Base-by-base conservation (phyloP, 164 flowering plant species). In the Tetrastigma voinierianum region DNA sequence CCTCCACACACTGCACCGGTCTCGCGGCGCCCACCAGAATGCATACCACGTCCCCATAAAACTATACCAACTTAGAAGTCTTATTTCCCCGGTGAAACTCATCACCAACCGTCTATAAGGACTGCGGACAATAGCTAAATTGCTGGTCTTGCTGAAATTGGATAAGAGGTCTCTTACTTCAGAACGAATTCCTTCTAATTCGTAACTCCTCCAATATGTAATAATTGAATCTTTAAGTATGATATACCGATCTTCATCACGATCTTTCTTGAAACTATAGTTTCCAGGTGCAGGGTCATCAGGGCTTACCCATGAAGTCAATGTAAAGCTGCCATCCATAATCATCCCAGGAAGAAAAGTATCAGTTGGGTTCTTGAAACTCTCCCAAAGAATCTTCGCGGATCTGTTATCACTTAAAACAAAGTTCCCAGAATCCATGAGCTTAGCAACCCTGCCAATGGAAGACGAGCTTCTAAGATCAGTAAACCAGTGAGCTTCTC, bases 261-360 rank as follows among this genome's bases (percentile, higher is more conserved):
- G 0, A 61, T 46, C 55, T 10, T 15, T 32, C 60, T 40, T 0
- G 54, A 55, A 65, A 18, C 9, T 55, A 51, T 51, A 55, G 11
- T 1, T 45, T 20, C 61, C 68, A 4, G 59, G n/a, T 12, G 40
- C 40, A 32, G 40, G 40, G 0, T 32, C 40, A 32, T 3, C 40
- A 1, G 40, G 40, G 7, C 40, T 45, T 13, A 10, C 44, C 67
- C 67, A 64, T 53, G 59, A 40, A 40, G 11, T 23, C 16, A 65
- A 25, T 19, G 3, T 11, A 8, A 21, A 12, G 9, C 12, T 9
- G 8, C 5, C 20, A 8, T 45, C 68, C 60, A 65, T 18, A 7
- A 19, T 46, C 68, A 65, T 65, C 1, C 67, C 67, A 2, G 60
- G 67, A 10, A 65, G 67, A 19, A 65, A 65, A 12, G 60, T 65